Evolutionary conservation across 2,329 filamentous ascomycete genomes (phyloP).

Genomic region (Colletotrichum musicola): DNA sequence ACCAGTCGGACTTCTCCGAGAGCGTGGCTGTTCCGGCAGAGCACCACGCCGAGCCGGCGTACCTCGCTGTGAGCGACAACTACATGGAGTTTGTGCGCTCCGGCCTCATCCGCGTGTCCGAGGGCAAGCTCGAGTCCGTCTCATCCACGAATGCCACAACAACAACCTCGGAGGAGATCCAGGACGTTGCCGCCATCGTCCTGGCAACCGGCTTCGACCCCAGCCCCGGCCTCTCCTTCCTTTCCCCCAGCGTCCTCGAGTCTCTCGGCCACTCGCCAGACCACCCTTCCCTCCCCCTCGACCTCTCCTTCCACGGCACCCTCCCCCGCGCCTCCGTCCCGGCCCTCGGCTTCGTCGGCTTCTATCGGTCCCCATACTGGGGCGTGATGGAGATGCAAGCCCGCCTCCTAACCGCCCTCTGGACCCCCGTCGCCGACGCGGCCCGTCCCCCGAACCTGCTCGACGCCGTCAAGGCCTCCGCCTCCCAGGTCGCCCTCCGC

Average conservation of each 20-base stretch:
- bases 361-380: constrained; percentile 89
- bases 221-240: constrained; percentile 72
- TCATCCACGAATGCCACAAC: constrained; percentile 48
- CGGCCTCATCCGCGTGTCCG: constrained; percentile 66
- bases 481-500: constrained; percentile 64
- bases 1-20: constrained; percentile 65
- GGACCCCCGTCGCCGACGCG: constrained; percentile 55
- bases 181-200: constrained; percentile 75
- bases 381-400: constrained; percentile 90
- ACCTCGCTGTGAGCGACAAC: constrained; percentile 77
- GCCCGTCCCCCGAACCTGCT: constrained; percentile 46
- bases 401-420: constrained; percentile 72
- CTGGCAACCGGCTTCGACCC: constrained; percentile 83
- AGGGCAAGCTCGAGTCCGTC: constrained; percentile 60
- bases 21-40: constrained; percentile 49
- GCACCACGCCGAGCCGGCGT: constrained; percentile 66
- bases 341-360: constrained; percentile 82
- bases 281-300: constrained; percentile 70
- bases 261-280: constrained; percentile 68
- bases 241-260: constrained; percentile 68
- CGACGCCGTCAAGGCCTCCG: constrained; percentile 58
- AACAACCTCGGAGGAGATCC: constrained; percentile 50
- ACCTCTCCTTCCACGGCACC: constrained; percentile 76
- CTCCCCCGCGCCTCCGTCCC: constrained; percentile 68
- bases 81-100: constrained; percentile 82